Evolutionary conservation across 345 rosid species (phyloP), one percentile per base, ranked within the genome.

Genomic region (Eucalyptus albens): DNA sequence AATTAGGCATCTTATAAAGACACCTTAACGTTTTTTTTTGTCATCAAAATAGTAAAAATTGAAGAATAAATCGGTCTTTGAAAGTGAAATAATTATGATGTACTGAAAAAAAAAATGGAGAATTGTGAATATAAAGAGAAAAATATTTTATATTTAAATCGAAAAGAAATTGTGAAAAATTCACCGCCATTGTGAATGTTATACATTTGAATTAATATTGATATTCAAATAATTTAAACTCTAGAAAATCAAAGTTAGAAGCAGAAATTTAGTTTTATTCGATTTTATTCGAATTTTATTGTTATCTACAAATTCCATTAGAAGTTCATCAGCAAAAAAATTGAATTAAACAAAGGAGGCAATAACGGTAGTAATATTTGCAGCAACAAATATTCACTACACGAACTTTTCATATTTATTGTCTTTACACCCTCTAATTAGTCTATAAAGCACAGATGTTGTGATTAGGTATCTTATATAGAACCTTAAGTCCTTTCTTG

Each of bases 161-260:
- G 4, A 60, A 27, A 60, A 60, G n/a, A 60, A 60, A 60, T 26
- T 0, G 2, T 1, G 4, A 56, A 1, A 56, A 56, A 22, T 5
- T 24, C 13, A 24, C 67, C 1, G 0, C 13, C 29, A 22, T 24
- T 9, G 13, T 2, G 0, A 56, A 24, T 27, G 67, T 26, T 27
- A 27, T 60, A 60, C 14, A 60, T 27, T 60, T 60, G 67, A 60
- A 60, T 60, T 60, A 60, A 60, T 12, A 12, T 60, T 60, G 69
- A 6, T 27, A 12, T 12, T 60, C 8, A 27, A 60, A 12, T 60
- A 60, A 27, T 27, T 60, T 27, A 26, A 26, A 60, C 31, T 60
- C 15, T 27, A 60, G 67, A 60, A 60, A 60, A 60, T 12, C 69
- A 60, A 60, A 27, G 16, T 27, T 27, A 27, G 80, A 69, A 31